Base-by-base conservation (phyloP, 192 early-diverging fungal genomes). In the Coemansia sp. region DNA sequence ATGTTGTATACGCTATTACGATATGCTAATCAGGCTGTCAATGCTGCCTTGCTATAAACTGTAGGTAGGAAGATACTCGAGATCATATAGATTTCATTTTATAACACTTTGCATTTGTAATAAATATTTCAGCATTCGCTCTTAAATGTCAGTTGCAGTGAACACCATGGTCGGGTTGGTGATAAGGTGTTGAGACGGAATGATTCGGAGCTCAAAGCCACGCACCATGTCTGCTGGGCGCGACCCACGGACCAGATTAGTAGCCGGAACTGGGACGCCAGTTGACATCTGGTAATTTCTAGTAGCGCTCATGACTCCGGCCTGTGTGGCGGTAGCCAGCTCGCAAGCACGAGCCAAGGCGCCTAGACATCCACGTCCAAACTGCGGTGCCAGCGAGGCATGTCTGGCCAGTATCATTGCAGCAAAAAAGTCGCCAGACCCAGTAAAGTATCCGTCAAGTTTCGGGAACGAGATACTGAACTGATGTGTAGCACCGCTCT, bases 401-500 rank as follows among this genome's bases (percentile, higher is more conserved):
- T 89, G 65, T 49, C 88, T 68, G 8, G 92, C 94, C 29, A 91
- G 68, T 10, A 90, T 61, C 18, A 96, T 62, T 0, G 93, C 90
- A 1, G 93, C 85, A 64, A 94, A 94, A 16, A 98, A 62, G 68
- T 98, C 96, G 50, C 96, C 96, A 0, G 96, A 92, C n/a, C 96
- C 96, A 1, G 93, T 95, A 71, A 95, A 98, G 59, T 87, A 88
- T 1, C 88, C 93, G 2, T 78, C 64, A 32, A 92, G 87, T 10
- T 87, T 86, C 8, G 92, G 91, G 64, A 95, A 95, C 6, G 82
- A 64, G 56, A 98, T 93, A 6, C 73, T 65, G 70, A 93, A 92
- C 43, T 84, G 83, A 16, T 81, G 65, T 27, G 50, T 79, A 11
- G 59, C 29, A 6, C 70, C 69, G 1, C 67, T 66, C 6, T 38